Percentiles rank a stretch among this genome's conserved stretches.
Evolutionary conservation across 106 monocot species (phyloP).

Genomic region (Dendrobium chrysotoxum): DNA sequence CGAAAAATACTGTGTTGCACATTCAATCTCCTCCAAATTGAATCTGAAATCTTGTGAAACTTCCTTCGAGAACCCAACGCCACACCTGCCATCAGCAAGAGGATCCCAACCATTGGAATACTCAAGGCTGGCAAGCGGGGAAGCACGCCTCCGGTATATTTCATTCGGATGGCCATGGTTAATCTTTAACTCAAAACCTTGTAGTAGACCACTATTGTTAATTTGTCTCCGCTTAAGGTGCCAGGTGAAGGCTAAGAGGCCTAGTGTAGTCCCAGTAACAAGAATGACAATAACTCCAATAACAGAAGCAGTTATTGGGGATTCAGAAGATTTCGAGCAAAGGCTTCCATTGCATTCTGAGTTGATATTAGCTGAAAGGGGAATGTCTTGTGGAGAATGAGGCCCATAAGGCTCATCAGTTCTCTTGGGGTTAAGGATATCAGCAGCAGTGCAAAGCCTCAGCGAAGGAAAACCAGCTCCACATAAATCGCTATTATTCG

Average conservation of each 20-base stretch:
- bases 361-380: slow-evolving; percentile 51
- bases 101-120: slow-evolving; percentile 82
- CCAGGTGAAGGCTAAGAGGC: slow-evolving; percentile 41
- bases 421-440: slow-evolving; percentile 29
- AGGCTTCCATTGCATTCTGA: slow-evolving; percentile 17
- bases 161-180: slow-evolving; percentile 38
- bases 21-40: slow-evolving; percentile 86
- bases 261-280: slow-evolving; percentile 18
- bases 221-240: slow-evolving; percentile 45
- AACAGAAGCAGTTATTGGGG: slow-evolving; percentile 21
- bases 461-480: slow-evolving; percentile 60
- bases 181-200: neutral
- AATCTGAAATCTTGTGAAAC: slow-evolving; percentile 62
- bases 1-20: slow-evolving; percentile 85
- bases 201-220: neutral
- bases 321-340: slow-evolving; percentile 39
- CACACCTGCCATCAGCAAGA: slow-evolving; percentile 40
- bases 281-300: slow-evolving; percentile 28
- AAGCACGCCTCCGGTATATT: slow-evolving; percentile 36
- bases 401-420: slow-evolving; percentile 48
- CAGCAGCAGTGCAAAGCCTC: slow-evolving; percentile 38
- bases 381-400: slow-evolving; percentile 36
- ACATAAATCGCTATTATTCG: slow-evolving; percentile 58
- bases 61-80: slow-evolving; percentile 50
- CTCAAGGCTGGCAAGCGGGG: slow-evolving; percentile 61